These are phyloP conservation scores for Vigna hirtella DNA, from an alignment of 306 rosid genomes.

Conservation along the genomic window DNA sequence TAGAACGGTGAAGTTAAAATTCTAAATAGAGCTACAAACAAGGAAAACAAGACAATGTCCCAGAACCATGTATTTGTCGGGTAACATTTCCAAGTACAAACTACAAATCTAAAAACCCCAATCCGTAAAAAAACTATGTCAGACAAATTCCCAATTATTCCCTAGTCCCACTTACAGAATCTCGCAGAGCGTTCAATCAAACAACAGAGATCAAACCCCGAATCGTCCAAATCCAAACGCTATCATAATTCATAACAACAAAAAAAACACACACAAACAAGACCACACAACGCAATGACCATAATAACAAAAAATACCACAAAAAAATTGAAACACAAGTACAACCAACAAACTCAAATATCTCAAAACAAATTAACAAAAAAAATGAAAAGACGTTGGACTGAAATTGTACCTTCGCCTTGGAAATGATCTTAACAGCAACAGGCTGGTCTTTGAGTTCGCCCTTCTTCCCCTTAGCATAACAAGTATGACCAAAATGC, in stretches of 20 bases:
- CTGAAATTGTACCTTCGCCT: conserved; percentile 69
- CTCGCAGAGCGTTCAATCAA: not conserved
- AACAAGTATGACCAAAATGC: conserved; percentile 97
- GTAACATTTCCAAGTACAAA: not conserved
- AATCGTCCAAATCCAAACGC: conserved; percentile 28
- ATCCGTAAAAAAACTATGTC: conserved; percentile 2
- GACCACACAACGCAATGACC: not conserved
- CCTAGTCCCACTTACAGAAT: conserved; percentile 12
- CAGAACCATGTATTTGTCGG: not conserved
- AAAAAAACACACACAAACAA: conserved; percentile 22
- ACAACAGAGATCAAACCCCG: conserved; percentile 15
- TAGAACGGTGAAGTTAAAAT: not conserved
- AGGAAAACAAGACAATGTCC: conserved; percentile 2
- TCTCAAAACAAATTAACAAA: not conserved
- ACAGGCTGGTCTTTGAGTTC: conserved; percentile 77
- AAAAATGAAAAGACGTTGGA: not conserved
- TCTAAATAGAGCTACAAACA: not conserved
- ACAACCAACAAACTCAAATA: not conserved
- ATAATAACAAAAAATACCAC: not conserved
- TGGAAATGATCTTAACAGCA: conserved; percentile 90
- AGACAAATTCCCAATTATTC: conserved; percentile 32
- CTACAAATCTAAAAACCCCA: conserved; percentile 33
- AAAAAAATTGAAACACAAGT: not conserved
- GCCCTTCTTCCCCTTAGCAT: conserved; percentile 80
- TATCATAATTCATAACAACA: not conserved